Evolutionary conservation across 805 yeast species (phyloP).

Genomic region (Soucietia sequanensis): DNA sequence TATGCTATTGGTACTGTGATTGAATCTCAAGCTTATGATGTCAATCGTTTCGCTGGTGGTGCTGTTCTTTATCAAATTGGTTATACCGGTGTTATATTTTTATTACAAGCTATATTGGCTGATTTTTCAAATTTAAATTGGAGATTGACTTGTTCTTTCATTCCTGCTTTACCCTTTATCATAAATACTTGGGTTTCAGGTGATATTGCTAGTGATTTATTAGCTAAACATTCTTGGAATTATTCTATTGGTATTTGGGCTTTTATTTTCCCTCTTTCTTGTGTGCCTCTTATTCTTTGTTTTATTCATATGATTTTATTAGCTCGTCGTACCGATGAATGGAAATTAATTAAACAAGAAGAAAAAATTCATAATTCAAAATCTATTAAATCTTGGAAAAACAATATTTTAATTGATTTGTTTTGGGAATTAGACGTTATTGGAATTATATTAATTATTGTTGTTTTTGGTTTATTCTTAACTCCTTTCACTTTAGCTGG

Average conservation of each 20-base stretch:
- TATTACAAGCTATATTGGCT: slow-evolving; percentile 56
- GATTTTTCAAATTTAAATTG: slow-evolving; percentile 70
- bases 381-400: slow-evolving; percentile 31
- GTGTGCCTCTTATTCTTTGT: slow-evolving; percentile 58
- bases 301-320: slow-evolving; percentile 53
- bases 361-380: slow-evolving; percentile 22
- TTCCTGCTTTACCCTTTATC: slow-evolving; percentile 70
- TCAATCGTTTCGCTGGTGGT: slow-evolving; percentile 63
- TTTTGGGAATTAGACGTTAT: slow-evolving; percentile 67
- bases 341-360: slow-evolving; percentile 41
- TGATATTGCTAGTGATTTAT: slow-evolving; percentile 44
- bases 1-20: slow-evolving; percentile 64
- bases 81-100: slow-evolving; percentile 60
- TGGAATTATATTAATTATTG: slow-evolving; percentile 57
- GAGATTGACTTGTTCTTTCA: slow-evolving; percentile 63
- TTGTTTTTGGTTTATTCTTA: slow-evolving; percentile 60
- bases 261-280: slow-evolving; percentile 63
- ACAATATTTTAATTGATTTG: slow-evolving; percentile 25
- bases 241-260: slow-evolving; percentile 77
- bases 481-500: slow-evolving; percentile 79
- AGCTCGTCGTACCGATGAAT: slow-evolving; percentile 55
- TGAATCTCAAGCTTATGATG: slow-evolving; percentile 58
- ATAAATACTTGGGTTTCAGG: slow-evolving; percentile 81
- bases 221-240: slow-evolving; percentile 59
- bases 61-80: slow-evolving; percentile 51